Evolutionary conservation across 768 basidiomycete species (phyloP), one percentile per base, ranked within the genome.

Genomic region (Lentinula edodes): DNA sequence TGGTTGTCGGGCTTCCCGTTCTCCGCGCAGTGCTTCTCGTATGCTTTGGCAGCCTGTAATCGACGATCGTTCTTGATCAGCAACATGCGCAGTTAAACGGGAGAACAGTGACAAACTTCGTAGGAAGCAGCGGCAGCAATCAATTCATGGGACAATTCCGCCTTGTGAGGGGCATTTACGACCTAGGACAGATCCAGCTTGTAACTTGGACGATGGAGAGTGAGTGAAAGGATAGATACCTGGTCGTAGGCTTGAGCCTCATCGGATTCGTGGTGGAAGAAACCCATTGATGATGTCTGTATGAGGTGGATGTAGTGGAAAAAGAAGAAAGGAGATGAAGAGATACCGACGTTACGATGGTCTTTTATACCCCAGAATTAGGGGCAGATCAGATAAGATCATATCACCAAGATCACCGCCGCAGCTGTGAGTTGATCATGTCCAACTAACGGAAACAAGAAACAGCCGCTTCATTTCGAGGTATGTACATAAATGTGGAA

Each of bases 71-170:
- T 28, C 28, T 28, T 28, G 28, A 28, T 28, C 28, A 28, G 28
- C 28, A 4, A 28, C 28, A 28, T 2, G 28, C 28, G 28, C 28
- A 28, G 28, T 28, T 3, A 3, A 4, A 2, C 5, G 10, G 18
- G 10, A 23, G 2, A 7, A 18, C 12, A 42, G 12, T 41, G 10
- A 41, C 71, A 9, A 20, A 79, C 80, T 74, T 78, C 79, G 68
- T 75, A 85, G 60, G 80, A 66, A 2, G 83, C 84, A 23, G 84
- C 84, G 16, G 71, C 83, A 43, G 81, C 79, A 63, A 86, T 71
- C 35, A 85, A 65, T 71, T 86, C 80, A 68, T 86, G 84, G 7
- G 79, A 76, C 65, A 84, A 71, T 58, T 71, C 65, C 12, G 82
- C 74, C 72, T 81, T 72, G 74, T 83, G 83, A n/a, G 71, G 73